Conservation (phyloP, 1,284 basidiomycete genomes). For the Papiliotrema nemorosa region DNA sequence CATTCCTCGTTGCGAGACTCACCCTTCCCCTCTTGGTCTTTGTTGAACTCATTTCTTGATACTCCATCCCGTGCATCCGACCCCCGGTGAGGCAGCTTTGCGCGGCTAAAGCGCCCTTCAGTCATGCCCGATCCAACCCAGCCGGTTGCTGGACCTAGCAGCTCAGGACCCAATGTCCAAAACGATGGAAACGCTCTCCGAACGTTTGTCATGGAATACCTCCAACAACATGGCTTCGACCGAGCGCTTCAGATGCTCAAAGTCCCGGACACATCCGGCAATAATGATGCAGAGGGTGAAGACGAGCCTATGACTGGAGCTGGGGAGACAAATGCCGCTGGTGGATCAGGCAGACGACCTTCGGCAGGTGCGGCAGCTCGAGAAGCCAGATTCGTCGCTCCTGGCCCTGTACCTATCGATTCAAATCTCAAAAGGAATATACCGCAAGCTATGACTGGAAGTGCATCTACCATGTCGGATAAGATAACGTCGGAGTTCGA, state of each 20-base stretch:
- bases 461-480: constrained; percentile 43
- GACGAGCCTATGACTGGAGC: constrained; percentile 20
- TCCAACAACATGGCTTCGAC: constrained; percentile 74
- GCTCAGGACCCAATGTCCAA: background rate
- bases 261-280: constrained; percentile 61
- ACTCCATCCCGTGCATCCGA: background rate
- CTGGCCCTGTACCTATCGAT: constrained; percentile 38
- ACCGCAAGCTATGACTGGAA: constrained; percentile 54
- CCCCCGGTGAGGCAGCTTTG: background rate
- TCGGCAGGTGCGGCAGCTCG: constrained; percentile 36
- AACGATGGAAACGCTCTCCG: constrained; percentile 34
- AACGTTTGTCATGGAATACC: constrained; percentile 74
- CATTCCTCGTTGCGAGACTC: background rate
- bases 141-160: background rate
- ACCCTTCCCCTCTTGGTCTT: background rate
- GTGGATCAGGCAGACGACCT: constrained; percentile 17
- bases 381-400: constrained; percentile 43
- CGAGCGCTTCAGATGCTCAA: constrained; percentile 68
- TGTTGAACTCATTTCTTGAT: background rate
- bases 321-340: constrained; percentile 14
- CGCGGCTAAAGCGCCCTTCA: too few species aligned
- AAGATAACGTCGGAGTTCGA: constrained; percentile 47
- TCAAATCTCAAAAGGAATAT: constrained; percentile 46
- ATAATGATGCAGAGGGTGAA: constrained; percentile 50
- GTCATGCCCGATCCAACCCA: background rate